A percentile compares a stretch with the other conserved stretches of the same genome.
Evolutionary conservation across 116 monocot species (phyloP).

Genomic region (Zostera marina): DNA sequence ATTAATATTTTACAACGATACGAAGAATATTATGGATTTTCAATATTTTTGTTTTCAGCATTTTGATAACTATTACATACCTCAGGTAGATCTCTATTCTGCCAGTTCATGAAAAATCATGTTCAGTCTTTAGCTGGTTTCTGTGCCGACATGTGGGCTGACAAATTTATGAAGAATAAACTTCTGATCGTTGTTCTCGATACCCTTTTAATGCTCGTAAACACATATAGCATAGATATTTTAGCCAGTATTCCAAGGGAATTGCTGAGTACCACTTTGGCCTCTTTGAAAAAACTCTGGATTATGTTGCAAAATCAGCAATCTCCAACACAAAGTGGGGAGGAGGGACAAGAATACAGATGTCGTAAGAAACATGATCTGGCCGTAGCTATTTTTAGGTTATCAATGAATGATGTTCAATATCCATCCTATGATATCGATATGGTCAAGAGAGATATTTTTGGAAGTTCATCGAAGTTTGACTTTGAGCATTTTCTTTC

Average conservation of each 20-base stretch:
- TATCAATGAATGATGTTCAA: constrained; percentile 34
- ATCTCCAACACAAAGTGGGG: constrained; percentile 1
- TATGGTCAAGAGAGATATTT: constrained; percentile 28
- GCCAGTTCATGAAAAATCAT: constrained; percentile 24
- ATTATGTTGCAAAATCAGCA: constrained; percentile 4
- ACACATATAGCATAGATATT: constrained; percentile 20
- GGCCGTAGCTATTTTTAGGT: constrained; percentile 58
- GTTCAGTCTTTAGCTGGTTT: not conserved
- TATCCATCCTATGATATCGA: constrained; percentile 10
- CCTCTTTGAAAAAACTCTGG: constrained; percentile 24
- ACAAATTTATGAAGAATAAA: constrained; percentile 6
- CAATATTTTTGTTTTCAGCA: not conserved
- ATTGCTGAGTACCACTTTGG: constrained; percentile 13
- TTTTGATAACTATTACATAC: constrained; percentile 8
- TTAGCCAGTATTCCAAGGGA: constrained; percentile 21
- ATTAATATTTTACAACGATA: not conserved
- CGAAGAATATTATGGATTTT: not conserved
- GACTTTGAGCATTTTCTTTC: constrained; percentile 36
- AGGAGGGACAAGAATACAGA: not conserved
- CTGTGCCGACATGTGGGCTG: not conserved
- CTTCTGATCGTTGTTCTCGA: constrained; percentile 22
- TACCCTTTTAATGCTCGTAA: constrained; percentile 33
- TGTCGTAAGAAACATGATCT: constrained; percentile 22
- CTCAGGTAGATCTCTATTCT: constrained; percentile 42
- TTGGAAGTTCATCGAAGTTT: constrained; percentile 21